A percentile compares a stretch with the other conserved stretches of the same genome.
Conservation (phyloP, 1,284 basidiomycete genomes). For the Microbotryum silenes-acaulis region DNA sequence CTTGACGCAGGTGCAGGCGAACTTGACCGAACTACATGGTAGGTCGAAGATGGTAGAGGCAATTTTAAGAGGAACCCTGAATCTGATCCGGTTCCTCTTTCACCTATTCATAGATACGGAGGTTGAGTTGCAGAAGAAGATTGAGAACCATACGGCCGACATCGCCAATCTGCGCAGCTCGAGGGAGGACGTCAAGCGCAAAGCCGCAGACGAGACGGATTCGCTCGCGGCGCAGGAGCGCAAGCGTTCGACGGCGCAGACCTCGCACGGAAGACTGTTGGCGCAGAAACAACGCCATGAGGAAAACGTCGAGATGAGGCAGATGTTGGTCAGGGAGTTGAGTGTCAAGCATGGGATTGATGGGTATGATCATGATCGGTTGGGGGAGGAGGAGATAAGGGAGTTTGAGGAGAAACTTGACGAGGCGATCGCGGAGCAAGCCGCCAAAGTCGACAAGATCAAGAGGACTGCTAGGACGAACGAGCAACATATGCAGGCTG, state of each 20-base stretch:
- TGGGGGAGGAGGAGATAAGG: slow-evolving; percentile 56
- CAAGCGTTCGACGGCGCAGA: slow-evolving; percentile 52
- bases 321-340: slow-evolving; percentile 63
- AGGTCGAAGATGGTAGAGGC: too few relatives aligned
- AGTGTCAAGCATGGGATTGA: slow-evolving; percentile 61
- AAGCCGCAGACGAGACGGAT: slow-evolving; percentile 57
- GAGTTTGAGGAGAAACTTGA: slow-evolving; percentile 60
- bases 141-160: slow-evolving; percentile 64
- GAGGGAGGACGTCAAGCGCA: slow-evolving; percentile 46
- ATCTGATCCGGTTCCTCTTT: too few relatives aligned
- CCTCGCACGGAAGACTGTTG: slow-evolving; percentile 54
- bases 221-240: slow-evolving; percentile 51
- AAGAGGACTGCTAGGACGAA: slow-evolving; percentile 26
- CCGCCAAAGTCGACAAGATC: slow-evolving; percentile 28
- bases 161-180: slow-evolving; percentile 52
- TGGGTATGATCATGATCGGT: slow-evolving; percentile 57
- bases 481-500: slow-evolving; percentile 31
- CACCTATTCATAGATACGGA: slow-evolving; percentile 54
- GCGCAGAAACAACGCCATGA: slow-evolving; percentile 61
- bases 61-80: too few relatives aligned
- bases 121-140: slow-evolving; percentile 61
- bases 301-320: slow-evolving; percentile 62
- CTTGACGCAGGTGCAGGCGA: slow-evolving; percentile 52
- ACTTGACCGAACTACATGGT: slow-evolving; percentile 48
- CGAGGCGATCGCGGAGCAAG: slow-evolving; percentile 41